A percentile compares a stretch with the other conserved stretches of the same genome.
Evolutionary conservation across 805 yeast genomes (phyloP).

Genomic region (Hanseniaspora thailandica): DNA sequence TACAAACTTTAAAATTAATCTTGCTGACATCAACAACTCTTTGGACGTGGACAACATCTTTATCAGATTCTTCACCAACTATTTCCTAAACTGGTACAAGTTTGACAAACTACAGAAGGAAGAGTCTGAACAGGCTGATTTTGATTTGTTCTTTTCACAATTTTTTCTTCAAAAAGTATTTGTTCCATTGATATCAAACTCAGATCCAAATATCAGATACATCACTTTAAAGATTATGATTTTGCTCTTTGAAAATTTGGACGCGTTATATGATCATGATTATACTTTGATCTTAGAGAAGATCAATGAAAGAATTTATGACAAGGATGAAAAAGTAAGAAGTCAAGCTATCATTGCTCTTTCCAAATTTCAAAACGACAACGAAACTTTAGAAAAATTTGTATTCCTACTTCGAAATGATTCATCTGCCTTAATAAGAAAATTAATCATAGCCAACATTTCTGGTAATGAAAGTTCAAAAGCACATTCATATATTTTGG

Average conservation of each 20-base stretch:
- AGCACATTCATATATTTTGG: slow-evolving; percentile 80
- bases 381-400: slow-evolving; percentile 16
- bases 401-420: slow-evolving; percentile 26
- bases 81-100: slow-evolving; percentile 12
- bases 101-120: slow-evolving; percentile 1
- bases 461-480: slow-evolving; percentile 47
- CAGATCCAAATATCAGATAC: slow-evolving; percentile 64
- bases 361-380: slow-evolving; percentile 59
- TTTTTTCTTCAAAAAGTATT: slow-evolving; percentile 63
- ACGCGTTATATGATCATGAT: slow-evolving; percentile 63
- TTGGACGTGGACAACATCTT: slow-evolving; percentile 9
- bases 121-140: slow-evolving; percentile 28
- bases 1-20: slow-evolving; percentile 1
- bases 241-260: slow-evolving; percentile 54
- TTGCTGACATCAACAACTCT: slow-evolving; percentile 5
- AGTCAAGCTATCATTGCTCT: slow-evolving; percentile 74
- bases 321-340: slow-evolving; percentile 67
- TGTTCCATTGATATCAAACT: slow-evolving; percentile 66
- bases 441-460: slow-evolving; percentile 36
- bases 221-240: slow-evolving; percentile 69
- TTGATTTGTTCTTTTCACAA: slow-evolving; percentile 35
- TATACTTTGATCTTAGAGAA: slow-evolving; percentile 52
- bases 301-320: slow-evolving; percentile 52
- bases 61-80: slow-evolving; percentile 11
- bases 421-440: slow-evolving; percentile 20